Evolutionary conservation across 192 early-diverging fungal species (phyloP), one percentile per base, ranked within the genome.

Genomic region (Pilobolus umbonatus): DNA sequence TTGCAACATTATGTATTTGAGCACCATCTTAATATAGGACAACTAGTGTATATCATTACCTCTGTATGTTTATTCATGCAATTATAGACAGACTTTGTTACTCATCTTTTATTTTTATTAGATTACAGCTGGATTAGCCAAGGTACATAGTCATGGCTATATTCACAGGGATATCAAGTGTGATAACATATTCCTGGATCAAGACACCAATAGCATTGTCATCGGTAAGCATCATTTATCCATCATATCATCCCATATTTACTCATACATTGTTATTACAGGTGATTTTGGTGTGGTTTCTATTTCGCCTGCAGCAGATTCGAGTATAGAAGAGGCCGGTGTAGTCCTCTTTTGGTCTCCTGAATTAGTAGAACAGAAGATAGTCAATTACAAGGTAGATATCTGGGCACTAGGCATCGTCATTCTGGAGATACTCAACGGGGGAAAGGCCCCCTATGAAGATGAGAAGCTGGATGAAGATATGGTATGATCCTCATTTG

Each of bases 151-250:
- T 35, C 64, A 66, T 31, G 64, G 64, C 19, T 72, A 72, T 38
- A 72, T 72, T 15, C 70, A 72, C 25, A 60, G 70, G 46, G 70
- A 72, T 53, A 72, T 72, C 62, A 72, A 72, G 36, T 72, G 70
- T 40, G 70, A 72, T 42, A 72, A 72, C 30, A 57, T 72, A 47
- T 72, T 72, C 36, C 38, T 72, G 12, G 64, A 62, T 39, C 19
- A 57, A 24, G 64, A 66, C 11, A 47, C 32, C 0, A 72, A 72
- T 42, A 54, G 35, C 7, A 59, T 72, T 42, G 70, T 72, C 12
- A 72, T 72, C 48, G 57, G 67, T 68, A 60, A 60, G 11, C 2
- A 52, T 3, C 28, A 30, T 11, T 28, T 15, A 12, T 17, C 6
- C 4, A 10, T 11, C n/a, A 47, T 35, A 22, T 2, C 3, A 24